Percentiles rank a stretch among this genome's conserved stretches.
Evolutionary conservation across 208 protist genomes (phyloP).

Genomic region (Leishmania turanica): DNA sequence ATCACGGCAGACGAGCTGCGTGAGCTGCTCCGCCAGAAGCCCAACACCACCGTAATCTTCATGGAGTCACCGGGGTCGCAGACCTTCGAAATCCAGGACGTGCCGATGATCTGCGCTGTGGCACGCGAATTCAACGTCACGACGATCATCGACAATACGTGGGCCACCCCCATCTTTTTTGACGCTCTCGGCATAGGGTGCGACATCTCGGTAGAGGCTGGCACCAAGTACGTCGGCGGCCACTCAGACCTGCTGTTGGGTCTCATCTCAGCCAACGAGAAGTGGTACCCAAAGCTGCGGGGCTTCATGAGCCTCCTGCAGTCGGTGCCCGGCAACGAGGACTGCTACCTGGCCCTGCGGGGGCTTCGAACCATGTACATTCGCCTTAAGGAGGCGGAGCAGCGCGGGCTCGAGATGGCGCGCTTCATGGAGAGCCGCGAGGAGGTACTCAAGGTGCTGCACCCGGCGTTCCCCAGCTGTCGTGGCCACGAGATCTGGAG

Average conservation of each 20-base stretch:
- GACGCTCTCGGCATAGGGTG: conserved; percentile 34
- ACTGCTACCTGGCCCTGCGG: conserved; percentile 37
- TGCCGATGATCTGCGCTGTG: conserved; percentile 28
- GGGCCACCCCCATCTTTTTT: conserved; percentile 42
- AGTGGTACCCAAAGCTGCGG: conserved; percentile 29
- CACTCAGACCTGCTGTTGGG: conserved; percentile 43
- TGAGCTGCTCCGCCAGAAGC: conserved; percentile 28
- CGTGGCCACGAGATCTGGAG: conserved; percentile 36
- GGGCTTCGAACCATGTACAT: conserved; percentile 40
- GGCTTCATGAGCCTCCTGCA: conserved; percentile 23
- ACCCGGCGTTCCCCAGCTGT: conserved; percentile 30
- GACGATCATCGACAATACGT: conserved; percentile 39
- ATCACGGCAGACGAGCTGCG: conserved; percentile 34
- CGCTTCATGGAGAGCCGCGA: conserved; percentile 19
- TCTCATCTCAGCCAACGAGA: conserved; percentile 33
- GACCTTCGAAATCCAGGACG: conserved; percentile 40
- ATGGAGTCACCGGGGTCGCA: conserved; percentile 36
- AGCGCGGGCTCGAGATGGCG: conserved; percentile 25
- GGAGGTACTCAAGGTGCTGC: conserved; percentile 33
- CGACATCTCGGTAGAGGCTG: conserved; percentile 43
- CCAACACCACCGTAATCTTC: conserved; percentile 34
- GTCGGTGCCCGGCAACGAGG: conserved; percentile 35
- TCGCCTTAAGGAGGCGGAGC: conserved; percentile 33
- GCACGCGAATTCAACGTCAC: conserved; percentile 22
- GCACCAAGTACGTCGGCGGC: conserved; percentile 42